Conservation (phyloP, 2,329 filamentous ascomycete species). For the Pseudogymnoascus sp. region DNA sequence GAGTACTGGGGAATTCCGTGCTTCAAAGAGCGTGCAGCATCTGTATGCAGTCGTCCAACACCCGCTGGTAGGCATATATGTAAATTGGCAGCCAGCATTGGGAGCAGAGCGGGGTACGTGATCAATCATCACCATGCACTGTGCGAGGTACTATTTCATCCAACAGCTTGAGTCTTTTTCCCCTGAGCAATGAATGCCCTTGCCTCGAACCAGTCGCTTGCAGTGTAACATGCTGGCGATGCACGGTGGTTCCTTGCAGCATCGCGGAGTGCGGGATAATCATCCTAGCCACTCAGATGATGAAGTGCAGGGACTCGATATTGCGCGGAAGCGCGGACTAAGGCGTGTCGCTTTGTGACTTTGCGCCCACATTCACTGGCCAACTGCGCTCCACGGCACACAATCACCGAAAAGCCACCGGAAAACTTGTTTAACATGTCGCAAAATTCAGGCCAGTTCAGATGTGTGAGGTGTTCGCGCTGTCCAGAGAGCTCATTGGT, state of each 20-base stretch:
- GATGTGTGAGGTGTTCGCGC: neutral
- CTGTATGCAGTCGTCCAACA: neutral
- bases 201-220: neutral
- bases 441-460: neutral
- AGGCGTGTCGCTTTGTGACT: slow-evolving; percentile 3
- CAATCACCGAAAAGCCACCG: neutral
- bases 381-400: neutral
- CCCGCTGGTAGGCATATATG: neutral
- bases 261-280: neutral
- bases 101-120: neutral
- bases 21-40: neutral
- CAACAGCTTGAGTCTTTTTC: neutral
- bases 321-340: neutral
- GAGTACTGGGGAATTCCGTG: neutral
- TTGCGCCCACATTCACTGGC: neutral
- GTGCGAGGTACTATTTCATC: neutral
- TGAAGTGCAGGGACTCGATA: slow-evolving; percentile 8
- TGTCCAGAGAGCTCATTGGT: neutral
- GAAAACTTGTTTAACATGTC: neutral
- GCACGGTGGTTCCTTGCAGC: slow-evolving; percentile 1
- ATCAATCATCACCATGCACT: neutral
- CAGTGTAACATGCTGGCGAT: neutral
- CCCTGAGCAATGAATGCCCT: neutral
- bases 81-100: neutral
- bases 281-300: slow-evolving; percentile 5